Percentiles rank a stretch among this genome's conserved stretches.
phyloP scores from a whole-genome alignment of 2,329 filamentous ascomycete species.

The Cladophialophora carrionii region DNA sequence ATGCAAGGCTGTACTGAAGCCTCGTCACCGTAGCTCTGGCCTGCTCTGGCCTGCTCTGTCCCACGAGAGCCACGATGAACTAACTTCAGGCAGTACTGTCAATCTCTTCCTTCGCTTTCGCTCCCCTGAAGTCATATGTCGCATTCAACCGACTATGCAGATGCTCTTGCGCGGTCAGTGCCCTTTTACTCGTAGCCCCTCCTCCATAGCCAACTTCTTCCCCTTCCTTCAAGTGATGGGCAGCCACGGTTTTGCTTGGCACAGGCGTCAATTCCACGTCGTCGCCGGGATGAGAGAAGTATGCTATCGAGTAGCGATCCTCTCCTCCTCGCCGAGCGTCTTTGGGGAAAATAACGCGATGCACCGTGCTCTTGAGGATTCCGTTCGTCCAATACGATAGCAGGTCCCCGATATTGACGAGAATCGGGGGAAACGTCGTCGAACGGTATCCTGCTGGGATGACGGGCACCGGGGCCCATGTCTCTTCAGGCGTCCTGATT shows the following conservation, averaged over 20 bases:
- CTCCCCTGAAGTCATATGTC: slow-evolving; percentile 56
- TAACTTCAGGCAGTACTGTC: slow-evolving; percentile 2
- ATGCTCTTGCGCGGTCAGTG: slow-evolving; percentile 63
- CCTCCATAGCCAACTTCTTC: slow-evolving; percentile 49
- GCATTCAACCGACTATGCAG: slow-evolving; percentile 60
- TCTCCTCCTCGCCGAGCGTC: slow-evolving; percentile 46
- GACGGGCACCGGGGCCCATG: slow-evolving; percentile 70
- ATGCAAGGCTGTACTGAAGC: slow-evolving; percentile 10
- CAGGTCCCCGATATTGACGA: slow-evolving; percentile 72
- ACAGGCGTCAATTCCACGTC: slow-evolving; percentile 58
- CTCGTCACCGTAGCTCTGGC: not conserved
- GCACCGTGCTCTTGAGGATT: slow-evolving; percentile 81
- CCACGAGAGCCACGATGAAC: not conserved
- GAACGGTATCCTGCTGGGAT: slow-evolving; percentile 55
- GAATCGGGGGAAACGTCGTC: slow-evolving; percentile 67
- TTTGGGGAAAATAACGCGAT: slow-evolving; percentile 76
- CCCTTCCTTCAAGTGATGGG: slow-evolving; percentile 40
- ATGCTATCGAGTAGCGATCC: slow-evolving; percentile 63
- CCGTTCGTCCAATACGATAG: slow-evolving; percentile 89
- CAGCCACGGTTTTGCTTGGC: slow-evolving; percentile 56
- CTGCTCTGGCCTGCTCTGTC: not conserved
- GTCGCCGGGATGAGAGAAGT: slow-evolving; percentile 66
- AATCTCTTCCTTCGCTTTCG: slow-evolving; percentile 22
- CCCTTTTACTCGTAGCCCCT: slow-evolving; percentile 44
- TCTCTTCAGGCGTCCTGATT: slow-evolving; percentile 64